Base-by-base conservation (phyloP, 2,329 filamentous ascomycete genomes). In the Uncinocarpus reesii region DNA sequence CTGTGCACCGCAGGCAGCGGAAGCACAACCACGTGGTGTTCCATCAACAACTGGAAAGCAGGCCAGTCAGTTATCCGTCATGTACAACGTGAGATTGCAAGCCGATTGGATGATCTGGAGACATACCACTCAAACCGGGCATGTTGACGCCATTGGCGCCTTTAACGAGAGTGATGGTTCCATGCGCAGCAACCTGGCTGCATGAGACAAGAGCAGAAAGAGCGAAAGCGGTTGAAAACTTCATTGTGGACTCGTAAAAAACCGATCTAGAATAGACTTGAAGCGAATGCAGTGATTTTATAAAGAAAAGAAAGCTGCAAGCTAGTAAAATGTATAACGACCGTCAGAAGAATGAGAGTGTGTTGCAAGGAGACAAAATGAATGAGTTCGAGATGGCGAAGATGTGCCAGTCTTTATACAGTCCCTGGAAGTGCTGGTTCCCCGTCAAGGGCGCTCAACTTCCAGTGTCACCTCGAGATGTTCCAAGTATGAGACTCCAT, bases 171-270 rank as follows among this genome's bases (percentile, higher is more conserved):
- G 44, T 47, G 15, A 47, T 47, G 18, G 35, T 38, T 20, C 34
- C 34, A 31, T 47, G 44, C 23, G 34, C 44, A 47, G 44, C 44
- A 47, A 47, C 44, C 35, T 47, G 35, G 35, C 35, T 47, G 44
- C 44, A 21, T 18, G 44, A 34, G 38, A 40, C 44, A 34, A 47
- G 34, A 47, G 44, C 44, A 13, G 44, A 47, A 28, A 47, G 10
- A 38, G 24, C 35, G 18, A 37, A 7, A 32, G 34, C 23, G n/a
- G 18, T 38, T 21, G 44, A 47, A 18, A 47, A 47, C 34, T 47
- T 47, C 44, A 47, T 47, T 32, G 29, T 47, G 35, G 31, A 36
- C 24, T 37, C 13, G n/a, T 13, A 32, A 13, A 45, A 10, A 36
- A 16, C 28, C 7, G 3, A 24, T 40, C 13, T 40, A 11, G 8